Conservation (phyloP, 768 basidiomycete genomes). For the Leccinellum rugosiceps region DNA sequence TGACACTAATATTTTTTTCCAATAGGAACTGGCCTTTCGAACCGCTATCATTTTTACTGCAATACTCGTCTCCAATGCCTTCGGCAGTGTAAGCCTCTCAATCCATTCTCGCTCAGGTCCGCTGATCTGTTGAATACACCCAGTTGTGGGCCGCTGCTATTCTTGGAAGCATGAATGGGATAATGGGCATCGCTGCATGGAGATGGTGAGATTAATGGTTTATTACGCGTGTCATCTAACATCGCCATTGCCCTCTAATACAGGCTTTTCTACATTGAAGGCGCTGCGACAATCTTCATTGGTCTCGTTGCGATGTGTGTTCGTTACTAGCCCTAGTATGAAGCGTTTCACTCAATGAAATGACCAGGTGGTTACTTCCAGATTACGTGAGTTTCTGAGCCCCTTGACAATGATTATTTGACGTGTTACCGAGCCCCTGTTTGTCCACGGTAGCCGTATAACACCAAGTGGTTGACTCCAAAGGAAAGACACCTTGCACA, state of each 20-base stretch:
- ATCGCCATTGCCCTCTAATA: neutral
- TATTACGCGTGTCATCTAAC: neutral
- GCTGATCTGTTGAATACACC: neutral
- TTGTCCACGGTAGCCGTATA: constrained; percentile 47
- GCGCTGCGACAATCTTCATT: constrained; percentile 57
- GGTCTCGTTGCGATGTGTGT: constrained; percentile 52
- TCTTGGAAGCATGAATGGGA: constrained; percentile 64
- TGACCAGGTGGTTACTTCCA: constrained; percentile 50
- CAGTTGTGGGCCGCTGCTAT: constrained; percentile 74
- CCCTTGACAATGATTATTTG: neutral
- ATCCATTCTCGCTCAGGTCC: neutral
- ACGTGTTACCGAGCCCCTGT: too few species aligned
- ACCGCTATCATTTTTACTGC: constrained; percentile 58
- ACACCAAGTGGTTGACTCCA: constrained; percentile 55
- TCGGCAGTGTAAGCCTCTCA: constrained; percentile 51
- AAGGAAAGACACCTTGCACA: constrained; percentile 57
- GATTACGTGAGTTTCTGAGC: constrained; percentile 47
- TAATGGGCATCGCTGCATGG: constrained; percentile 66
- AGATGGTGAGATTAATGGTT: constrained; percentile 44
- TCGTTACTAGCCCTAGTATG: neutral
- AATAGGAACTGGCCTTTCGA: constrained; percentile 60
- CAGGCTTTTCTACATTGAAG: constrained; percentile 75
- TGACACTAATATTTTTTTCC: neutral
- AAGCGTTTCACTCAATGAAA: neutral
- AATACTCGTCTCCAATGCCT: constrained; percentile 59